Evolutionary conservation across 352 stramenopile species (phyloP).

Genomic region (Phytophthora pisi): DNA sequence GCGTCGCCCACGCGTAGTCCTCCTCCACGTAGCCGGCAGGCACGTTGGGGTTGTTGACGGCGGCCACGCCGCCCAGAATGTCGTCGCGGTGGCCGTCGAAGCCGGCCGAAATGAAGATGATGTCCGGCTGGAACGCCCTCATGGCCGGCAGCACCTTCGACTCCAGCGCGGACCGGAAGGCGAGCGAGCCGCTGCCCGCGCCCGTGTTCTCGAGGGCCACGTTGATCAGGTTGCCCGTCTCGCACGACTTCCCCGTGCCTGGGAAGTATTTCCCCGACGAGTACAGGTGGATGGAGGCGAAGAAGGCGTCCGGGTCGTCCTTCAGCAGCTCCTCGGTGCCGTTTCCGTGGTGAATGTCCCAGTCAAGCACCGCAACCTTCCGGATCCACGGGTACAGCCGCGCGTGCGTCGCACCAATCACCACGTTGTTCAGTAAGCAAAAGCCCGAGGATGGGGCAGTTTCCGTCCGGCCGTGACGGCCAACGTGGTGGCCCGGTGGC

Average conservation of each 20-base stretch:
- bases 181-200: slow-evolving; percentile 62
- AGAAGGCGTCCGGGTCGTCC: slow-evolving; percentile 83
- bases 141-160: slow-evolving; percentile 81
- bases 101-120: slow-evolving; percentile 90
- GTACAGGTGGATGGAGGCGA: slow-evolving; percentile 85
- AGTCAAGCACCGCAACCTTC: slow-evolving; percentile 97
- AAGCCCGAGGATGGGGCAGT: slow-evolving; percentile 92
- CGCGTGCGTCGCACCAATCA: slow-evolving; percentile 98
- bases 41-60: slow-evolving; percentile 78
- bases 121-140: slow-evolving; percentile 71
- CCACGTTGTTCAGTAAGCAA: slow-evolving; percentile 99
- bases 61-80: slow-evolving; percentile 77
- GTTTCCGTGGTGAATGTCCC: slow-evolving; percentile 99
- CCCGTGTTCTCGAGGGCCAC: slow-evolving; percentile 80
- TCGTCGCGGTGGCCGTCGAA: slow-evolving; percentile 89
- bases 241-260: slow-evolving; percentile 67
- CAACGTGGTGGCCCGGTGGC: slow-evolving; percentile 94
- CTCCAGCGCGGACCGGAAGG: slow-evolving; percentile 65
- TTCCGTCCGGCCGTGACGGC: slow-evolving; percentile 72
- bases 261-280: slow-evolving; percentile 79
- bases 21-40: slow-evolving; percentile 83
- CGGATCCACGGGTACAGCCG: slow-evolving; percentile 90
- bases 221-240: slow-evolving; percentile 72
- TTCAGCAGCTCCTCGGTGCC: slow-evolving; percentile 94
- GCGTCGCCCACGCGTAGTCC: slow-evolving; percentile 82